phyloP scores from a whole-genome alignment of 2,329 filamentous ascomycete genomes.

The Graphiopsis chlorocephala region DNA sequence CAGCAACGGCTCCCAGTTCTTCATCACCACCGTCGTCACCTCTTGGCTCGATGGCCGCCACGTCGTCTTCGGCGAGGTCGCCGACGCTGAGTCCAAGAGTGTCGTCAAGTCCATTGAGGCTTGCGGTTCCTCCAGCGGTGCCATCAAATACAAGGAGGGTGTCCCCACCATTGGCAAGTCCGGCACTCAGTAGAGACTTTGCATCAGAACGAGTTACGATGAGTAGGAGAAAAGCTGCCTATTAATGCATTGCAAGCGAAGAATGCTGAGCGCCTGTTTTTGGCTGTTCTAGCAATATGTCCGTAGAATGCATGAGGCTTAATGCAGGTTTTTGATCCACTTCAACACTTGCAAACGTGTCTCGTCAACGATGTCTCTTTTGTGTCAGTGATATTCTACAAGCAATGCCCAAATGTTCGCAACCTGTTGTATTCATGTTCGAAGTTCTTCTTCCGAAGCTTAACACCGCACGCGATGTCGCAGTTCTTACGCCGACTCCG shows the following conservation, averaged over 20 bases:
- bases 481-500: background rate
- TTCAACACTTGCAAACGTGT: background rate
- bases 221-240: constrained; percentile 13
- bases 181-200: background rate
- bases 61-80: constrained; percentile 80
- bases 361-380: background rate
- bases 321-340: constrained; percentile 5
- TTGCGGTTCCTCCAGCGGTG: constrained; percentile 54
- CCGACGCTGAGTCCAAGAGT: constrained; percentile 52
- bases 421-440: background rate
- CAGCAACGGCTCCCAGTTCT: constrained; percentile 71
- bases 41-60: constrained; percentile 74
- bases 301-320: constrained; percentile 9
- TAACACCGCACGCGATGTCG: background rate
- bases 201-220: constrained; percentile 8
- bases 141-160: constrained; percentile 49
- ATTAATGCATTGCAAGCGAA: constrained; percentile 9
- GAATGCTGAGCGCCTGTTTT: constrained; percentile 2
- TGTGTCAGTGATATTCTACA: background rate
- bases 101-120: constrained; percentile 60
- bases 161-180: constrained; percentile 48
- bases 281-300: constrained; percentile 4
- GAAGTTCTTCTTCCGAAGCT: background rate
- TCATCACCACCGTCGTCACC: constrained; percentile 67
- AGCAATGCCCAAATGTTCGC: background rate